Percentiles rank a stretch among this genome's conserved stretches.
Conservation (phyloP, 768 basidiomycete species). For the Boletus tylopilopsis region DNA sequence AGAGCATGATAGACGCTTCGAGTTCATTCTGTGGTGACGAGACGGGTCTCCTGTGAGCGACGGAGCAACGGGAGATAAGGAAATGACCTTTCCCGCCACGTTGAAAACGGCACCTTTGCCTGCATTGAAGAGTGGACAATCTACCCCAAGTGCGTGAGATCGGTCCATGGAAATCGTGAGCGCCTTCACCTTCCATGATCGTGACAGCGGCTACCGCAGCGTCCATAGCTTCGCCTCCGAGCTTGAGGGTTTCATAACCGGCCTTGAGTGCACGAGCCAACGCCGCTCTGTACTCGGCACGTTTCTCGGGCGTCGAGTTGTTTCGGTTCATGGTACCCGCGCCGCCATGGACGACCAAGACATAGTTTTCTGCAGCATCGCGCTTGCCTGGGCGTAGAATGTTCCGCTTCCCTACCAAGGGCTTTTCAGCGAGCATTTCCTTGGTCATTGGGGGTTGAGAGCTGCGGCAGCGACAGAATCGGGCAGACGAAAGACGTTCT, state of each 20-base stretch:
- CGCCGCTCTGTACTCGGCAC: slow-evolving; percentile 52
- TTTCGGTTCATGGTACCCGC: slow-evolving; percentile 65
- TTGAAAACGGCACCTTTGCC: slow-evolving; percentile 86
- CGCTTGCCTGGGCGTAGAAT: slow-evolving; percentile 8
- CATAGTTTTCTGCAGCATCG: slow-evolving; percentile 20
- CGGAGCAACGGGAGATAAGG: not conserved
- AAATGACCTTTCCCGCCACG: slow-evolving; percentile 65
- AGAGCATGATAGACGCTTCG: slow-evolving; percentile 78
- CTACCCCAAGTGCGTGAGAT: slow-evolving; percentile 32
- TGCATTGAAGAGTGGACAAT: slow-evolving; percentile 74
- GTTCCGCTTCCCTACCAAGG: not conserved
- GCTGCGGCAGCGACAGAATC: not conserved
- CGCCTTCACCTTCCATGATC: slow-evolving; percentile 58
- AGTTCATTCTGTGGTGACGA: slow-evolving; percentile 61
- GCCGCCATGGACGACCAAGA: slow-evolving; percentile 77
- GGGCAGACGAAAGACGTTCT: not conserved
- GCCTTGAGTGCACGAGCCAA: slow-evolving; percentile 53
- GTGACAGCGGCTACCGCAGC: slow-evolving; percentile 74
- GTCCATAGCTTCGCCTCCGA: slow-evolving; percentile 80
- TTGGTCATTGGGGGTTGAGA: too few relatives aligned
- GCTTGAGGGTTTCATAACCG: slow-evolving; percentile 58
- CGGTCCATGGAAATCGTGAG: not conserved
- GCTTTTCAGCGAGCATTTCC: not conserved
- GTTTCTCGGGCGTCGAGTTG: slow-evolving; percentile 57
- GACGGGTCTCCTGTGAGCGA: not conserved